Evolutionary conservation across 2,329 filamentous ascomycete species (phyloP), one percentile per base, ranked within the genome.

Genomic region (Botryotinia calthae): DNA sequence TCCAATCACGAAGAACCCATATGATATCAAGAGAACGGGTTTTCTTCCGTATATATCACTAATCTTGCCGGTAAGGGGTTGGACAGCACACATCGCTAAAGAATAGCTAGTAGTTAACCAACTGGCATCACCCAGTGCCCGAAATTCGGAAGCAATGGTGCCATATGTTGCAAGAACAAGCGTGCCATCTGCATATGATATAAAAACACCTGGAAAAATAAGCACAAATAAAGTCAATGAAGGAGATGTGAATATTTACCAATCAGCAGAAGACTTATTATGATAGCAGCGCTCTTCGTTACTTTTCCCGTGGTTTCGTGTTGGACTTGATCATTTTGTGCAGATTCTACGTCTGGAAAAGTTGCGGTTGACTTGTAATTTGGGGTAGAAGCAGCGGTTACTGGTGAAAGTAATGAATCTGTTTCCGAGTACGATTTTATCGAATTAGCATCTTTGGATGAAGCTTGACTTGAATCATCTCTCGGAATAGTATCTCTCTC

Each of bases 31-130:
- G 8, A 94, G 83, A 76, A 87, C 89, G 78, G 85, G 77, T 78
- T 93, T 93, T 10, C 91, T 86, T 22, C 91, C 90, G 76, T 93
- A 92, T 58, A 93, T 91, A 78, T 93, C 90, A 68, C 86, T 89
- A 7, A 93, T 83, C 77, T 91, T 91, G 64, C 91, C 91, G 76
- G 91, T 94, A 0, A 94, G 82, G 1, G 92, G 92, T 79, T 95
- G 92, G 77, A 91, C 93, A 34, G 90, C 90, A 4, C 91, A 93
- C 69, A 93, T 82, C 1, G 92, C 93, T 70, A 95, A 84, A 77
- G 94, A 91, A 80, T 95, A 92, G 16, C 86, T 87, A 75, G 66
- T 73, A 28, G 87, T 85, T 18, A 89, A 78, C 87, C 88, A 89
- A 73, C 85, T 88, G 5, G 88, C 89, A 69, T 87, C 84, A 25